These are phyloP conservation scores for Striga asiatica DNA, from an alignment of 257 asterid species.

Conservation along the genomic window DNA sequence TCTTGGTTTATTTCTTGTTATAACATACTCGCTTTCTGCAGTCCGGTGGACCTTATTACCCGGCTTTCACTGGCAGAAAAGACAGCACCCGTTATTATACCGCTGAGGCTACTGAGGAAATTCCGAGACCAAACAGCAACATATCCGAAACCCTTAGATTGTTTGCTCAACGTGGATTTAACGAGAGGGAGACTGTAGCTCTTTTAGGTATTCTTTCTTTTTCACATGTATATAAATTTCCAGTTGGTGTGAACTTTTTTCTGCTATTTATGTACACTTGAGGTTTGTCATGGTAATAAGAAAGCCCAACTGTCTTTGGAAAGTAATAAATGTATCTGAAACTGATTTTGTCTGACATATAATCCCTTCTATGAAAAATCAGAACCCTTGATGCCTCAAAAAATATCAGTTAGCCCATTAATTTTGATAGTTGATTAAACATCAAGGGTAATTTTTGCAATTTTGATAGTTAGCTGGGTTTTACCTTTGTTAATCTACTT, in stretches of 20 bases:
- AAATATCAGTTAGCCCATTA: too few species aligned
- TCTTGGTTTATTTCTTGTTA: background rate
- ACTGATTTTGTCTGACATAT: too few species aligned
- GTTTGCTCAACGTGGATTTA: background rate
- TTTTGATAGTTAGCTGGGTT: too few species aligned
- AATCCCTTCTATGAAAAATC: too few species aligned
- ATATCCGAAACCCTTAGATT: background rate
- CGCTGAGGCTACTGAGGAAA: background rate
- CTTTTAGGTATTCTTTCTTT: background rate
- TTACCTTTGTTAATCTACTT: background rate
- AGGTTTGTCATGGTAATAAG: too few species aligned
- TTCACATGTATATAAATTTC: background rate
- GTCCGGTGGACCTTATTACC: constrained; percentile 34
- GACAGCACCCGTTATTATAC: constrained; percentile 20
- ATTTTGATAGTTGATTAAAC: too few species aligned
- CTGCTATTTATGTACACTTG: too few species aligned
- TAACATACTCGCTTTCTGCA: constrained; percentile 6
- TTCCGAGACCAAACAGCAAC: background rate
- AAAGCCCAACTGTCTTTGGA: too few species aligned
- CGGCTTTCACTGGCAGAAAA: constrained; percentile 24
- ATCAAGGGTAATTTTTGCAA: background rate
- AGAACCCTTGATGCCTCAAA: too few species aligned
- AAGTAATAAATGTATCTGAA: too few species aligned
- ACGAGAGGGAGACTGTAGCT: background rate
- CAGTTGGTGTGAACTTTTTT: background rate